phyloP scores from a whole-genome alignment of 129 eudicot species.

The Mikania micrantha region DNA sequence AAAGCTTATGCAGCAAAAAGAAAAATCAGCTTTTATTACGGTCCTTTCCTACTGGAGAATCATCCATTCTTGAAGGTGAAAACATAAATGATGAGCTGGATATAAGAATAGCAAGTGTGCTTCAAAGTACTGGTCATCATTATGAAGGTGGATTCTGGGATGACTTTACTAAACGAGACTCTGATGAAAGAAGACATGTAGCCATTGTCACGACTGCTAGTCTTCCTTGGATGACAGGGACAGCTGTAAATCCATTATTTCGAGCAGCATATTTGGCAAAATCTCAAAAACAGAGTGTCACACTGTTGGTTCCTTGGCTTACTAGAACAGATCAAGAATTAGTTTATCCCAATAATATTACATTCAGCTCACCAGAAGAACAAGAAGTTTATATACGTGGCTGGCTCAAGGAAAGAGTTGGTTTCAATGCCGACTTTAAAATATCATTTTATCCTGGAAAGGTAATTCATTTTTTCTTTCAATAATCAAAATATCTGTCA shows the following conservation, averaged over 20 bases:
- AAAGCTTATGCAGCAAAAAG: slow-evolving; percentile 70
- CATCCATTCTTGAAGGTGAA: slow-evolving; percentile 46
- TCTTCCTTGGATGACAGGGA: slow-evolving; percentile 99
- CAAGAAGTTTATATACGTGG: slow-evolving; percentile 79
- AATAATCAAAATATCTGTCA: too few relatives aligned
- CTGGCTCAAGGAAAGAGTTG: slow-evolving; percentile 94
- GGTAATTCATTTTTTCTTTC: slow-evolving; percentile 42
- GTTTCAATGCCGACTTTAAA: slow-evolving; percentile 83
- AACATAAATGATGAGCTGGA: slow-evolving; percentile 66
- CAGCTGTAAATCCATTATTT: slow-evolving; percentile 94
- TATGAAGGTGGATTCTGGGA: slow-evolving; percentile 81
- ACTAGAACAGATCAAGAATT: slow-evolving; percentile 84
- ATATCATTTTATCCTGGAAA: slow-evolving; percentile 97
- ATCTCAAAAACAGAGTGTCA: slow-evolving; percentile 70
- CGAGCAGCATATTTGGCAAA: slow-evolving; percentile 94
- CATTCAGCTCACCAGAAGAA: slow-evolving; percentile 84
- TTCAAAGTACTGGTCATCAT: slow-evolving; percentile 90
- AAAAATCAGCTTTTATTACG: slow-evolving; percentile 52
- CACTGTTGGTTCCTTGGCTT: slow-evolving; percentile 95
- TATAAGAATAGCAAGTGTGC: slow-evolving; percentile 77
- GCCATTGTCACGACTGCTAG: slow-evolving; percentile 99
- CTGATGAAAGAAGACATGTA: slow-evolving; percentile 75
- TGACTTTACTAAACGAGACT: slow-evolving; percentile 35
- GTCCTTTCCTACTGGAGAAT: slow-evolving; percentile 51
- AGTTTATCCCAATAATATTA: slow-evolving; percentile 84